phyloP scores from a whole-genome alignment of 176 grass and related monocot genomes.

The Carex kokanica region DNA sequence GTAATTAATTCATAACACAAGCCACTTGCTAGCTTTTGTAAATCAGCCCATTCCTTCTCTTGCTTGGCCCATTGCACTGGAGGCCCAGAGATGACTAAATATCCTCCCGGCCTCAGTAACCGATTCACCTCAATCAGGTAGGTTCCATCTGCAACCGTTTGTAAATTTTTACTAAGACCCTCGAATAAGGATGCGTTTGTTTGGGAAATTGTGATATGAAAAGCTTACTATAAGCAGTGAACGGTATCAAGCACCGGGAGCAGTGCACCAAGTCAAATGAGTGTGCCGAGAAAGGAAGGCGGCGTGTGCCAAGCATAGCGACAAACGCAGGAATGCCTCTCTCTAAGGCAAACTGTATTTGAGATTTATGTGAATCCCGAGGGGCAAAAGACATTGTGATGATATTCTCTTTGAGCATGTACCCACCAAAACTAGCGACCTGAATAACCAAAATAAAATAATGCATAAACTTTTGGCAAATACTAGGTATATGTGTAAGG shows the following conservation, averaged over 20 bases:
- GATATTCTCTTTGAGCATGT: slow-evolving; percentile 80
- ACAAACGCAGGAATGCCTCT: slow-evolving; percentile 94
- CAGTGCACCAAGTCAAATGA: slow-evolving; percentile 92
- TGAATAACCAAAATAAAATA: slow-evolving; percentile 34
- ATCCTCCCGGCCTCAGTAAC: slow-evolving; percentile 76
- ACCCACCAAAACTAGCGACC: slow-evolving; percentile 96
- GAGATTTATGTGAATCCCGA: slow-evolving; percentile 92
- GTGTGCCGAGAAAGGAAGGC: slow-evolving; percentile 72
- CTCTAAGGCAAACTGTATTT: slow-evolving; percentile 94
- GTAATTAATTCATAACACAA: slow-evolving; percentile 73
- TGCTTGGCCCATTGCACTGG: slow-evolving; percentile 73
- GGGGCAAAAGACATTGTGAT: slow-evolving; percentile 91
- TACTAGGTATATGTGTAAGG: background rate
- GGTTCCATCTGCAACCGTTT: slow-evolving; percentile 65
- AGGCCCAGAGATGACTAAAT: slow-evolving; percentile 86
- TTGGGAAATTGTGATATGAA: background rate
- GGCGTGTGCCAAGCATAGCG: slow-evolving; percentile 73
- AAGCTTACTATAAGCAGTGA: slow-evolving; percentile 77
- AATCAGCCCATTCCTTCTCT: slow-evolving; percentile 73
- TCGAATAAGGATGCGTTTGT: background rate
- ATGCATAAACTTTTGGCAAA: background rate
- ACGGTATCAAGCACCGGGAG: slow-evolving; percentile 90
- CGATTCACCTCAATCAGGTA: slow-evolving; percentile 86
- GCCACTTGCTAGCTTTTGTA: slow-evolving; percentile 42
- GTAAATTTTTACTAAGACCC: slow-evolving; percentile 10